These are phyloP conservation scores for Mycena leptocephala DNA, from an alignment of 768 basidiomycete species.

Conservation along the genomic window DNA sequence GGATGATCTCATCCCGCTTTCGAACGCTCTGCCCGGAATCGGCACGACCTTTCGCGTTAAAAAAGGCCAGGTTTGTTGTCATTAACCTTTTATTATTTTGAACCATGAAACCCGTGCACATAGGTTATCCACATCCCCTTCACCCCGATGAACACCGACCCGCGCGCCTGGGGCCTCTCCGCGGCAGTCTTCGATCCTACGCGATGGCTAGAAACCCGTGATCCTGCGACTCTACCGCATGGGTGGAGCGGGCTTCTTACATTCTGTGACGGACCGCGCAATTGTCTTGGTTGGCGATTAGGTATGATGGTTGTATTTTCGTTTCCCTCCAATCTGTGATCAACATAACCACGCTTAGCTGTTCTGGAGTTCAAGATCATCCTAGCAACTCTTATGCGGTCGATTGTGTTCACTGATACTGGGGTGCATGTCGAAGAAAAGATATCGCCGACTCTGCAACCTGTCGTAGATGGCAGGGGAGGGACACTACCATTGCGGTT, in stretches of 20 bases:
- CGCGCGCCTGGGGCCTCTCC: conserved; percentile 54
- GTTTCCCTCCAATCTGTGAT: neutral
- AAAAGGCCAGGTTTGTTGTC: conserved; percentile 54
- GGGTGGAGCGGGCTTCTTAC: conserved; percentile 57
- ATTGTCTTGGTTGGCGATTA: conserved; percentile 59
- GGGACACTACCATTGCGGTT: conserved; percentile 27
- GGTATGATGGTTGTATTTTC: conserved; percentile 35
- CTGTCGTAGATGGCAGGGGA: conserved; percentile 50
- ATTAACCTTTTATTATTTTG: neutral
- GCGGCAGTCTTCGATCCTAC: conserved; percentile 55
- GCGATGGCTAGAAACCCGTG: conserved; percentile 55
- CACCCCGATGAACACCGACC: conserved; percentile 50
- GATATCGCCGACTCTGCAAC: conserved; percentile 55
- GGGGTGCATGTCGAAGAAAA: conserved; percentile 46
- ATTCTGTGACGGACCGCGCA: conserved; percentile 61
- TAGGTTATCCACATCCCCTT: conserved; percentile 55
- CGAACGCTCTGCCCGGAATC: conserved; percentile 47
- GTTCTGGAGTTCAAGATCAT: conserved; percentile 59
- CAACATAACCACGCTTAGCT: conserved; percentile 34
- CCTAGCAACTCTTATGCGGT: conserved; percentile 53
- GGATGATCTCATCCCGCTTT: conserved; percentile 62
- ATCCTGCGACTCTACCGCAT: conserved; percentile 47
- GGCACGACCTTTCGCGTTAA: conserved; percentile 48
- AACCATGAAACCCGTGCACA: neutral
- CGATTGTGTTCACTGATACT: conserved; percentile 55